Percentiles rank a stretch among this genome's conserved stretches.
phyloP scores from a whole-genome alignment of 2,329 filamentous ascomycete species.

The Microcyclospora pomicola region DNA sequence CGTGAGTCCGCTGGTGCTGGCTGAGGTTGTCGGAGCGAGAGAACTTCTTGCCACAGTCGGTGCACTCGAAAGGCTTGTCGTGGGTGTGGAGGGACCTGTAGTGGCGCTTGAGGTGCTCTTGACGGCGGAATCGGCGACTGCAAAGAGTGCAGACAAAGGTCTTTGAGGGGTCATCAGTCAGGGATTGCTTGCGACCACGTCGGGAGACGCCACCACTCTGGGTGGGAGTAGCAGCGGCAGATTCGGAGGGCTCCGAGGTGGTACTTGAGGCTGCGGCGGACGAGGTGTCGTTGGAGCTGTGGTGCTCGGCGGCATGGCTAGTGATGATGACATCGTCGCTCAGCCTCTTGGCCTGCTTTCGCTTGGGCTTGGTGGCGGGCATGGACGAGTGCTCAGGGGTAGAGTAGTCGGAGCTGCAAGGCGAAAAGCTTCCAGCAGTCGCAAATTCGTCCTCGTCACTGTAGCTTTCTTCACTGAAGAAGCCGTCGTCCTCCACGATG shows the following conservation, averaged over 20 bases:
- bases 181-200: conserved; percentile 92
- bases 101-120: conserved; percentile 97
- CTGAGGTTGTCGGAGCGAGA: conserved; percentile 94
- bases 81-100: conserved; percentile 96
- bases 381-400: conserved; percentile 19
- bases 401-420: conserved; percentile 39
- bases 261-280: conserved; percentile 20
- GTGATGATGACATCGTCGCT: conserved; percentile 32
- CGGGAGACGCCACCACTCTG: conserved; percentile 53
- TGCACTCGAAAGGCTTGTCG: conserved; percentile 96
- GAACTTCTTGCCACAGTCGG: conserved; percentile 98
- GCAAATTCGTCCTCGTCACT: conserved; percentile 59
- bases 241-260: conserved; percentile 16
- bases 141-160: conserved; percentile 95
- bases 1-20: conserved; percentile 90
- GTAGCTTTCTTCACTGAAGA: conserved; percentile 62
- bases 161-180: conserved; percentile 96
- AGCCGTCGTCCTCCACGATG: conserved; percentile 53
- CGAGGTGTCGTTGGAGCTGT: conserved; percentile 28
- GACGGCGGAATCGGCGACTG: conserved; percentile 91
- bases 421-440: conserved; percentile 49
- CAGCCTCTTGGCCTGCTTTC: conserved; percentile 18
- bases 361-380: conserved; percentile 14
- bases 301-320: conserved; percentile 30
- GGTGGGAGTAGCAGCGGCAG: conserved; percentile 17